A percentile compares a stretch with the other conserved stretches of the same genome.
Conservation (phyloP, 108 stramenopile genomes). For the Stephanodiscus minutulus region DNA sequence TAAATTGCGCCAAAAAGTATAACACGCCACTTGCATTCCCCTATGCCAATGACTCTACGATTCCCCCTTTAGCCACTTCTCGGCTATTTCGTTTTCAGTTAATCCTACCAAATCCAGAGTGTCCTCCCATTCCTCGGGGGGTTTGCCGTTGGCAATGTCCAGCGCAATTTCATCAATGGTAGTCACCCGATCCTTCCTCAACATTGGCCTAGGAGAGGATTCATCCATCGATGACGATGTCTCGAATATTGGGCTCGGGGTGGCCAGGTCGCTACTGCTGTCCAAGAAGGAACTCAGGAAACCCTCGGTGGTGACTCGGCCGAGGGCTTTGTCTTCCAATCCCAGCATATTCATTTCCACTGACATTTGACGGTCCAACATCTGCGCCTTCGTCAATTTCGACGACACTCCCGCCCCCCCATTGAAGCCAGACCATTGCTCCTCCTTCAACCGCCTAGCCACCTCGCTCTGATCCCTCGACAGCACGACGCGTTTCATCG, state of each 20-base stretch:
- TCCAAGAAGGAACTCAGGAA: slow-evolving; percentile 32
- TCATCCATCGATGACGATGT: neutral
- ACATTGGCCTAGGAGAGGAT: slow-evolving; percentile 28
- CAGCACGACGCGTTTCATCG: slow-evolving; percentile 71
- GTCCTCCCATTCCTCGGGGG: slow-evolving; percentile 29
- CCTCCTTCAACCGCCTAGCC: slow-evolving; percentile 71
- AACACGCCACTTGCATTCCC: neutral
- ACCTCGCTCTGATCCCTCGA: slow-evolving; percentile 73
- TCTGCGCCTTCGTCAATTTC: slow-evolving; percentile 39
- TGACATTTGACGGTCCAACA: slow-evolving; percentile 42
- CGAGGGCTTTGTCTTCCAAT: slow-evolving; percentile 45
- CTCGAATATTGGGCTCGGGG: slow-evolving; percentile 4
- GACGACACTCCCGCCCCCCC: slow-evolving; percentile 18
- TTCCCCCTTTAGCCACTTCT: slow-evolving; percentile 46
- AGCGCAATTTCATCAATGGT: slow-evolving; percentile 65
- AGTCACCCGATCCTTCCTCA: slow-evolving; percentile 32
- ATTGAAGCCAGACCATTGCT: slow-evolving; percentile 36
- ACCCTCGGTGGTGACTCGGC: slow-evolving; percentile 41
- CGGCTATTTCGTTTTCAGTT: slow-evolving; percentile 39
- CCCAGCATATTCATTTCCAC: slow-evolving; percentile 68
- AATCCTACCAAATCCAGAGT: slow-evolving; percentile 28
- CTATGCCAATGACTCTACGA: neutral
- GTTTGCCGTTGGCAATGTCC: slow-evolving; percentile 48
- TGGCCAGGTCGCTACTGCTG: slow-evolving; percentile 4
- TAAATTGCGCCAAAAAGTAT: too few species aligned